Evolutionary conservation across 164 flowering plant genomes (phyloP), one percentile per base, ranked within the genome.

Genomic region (Malania oleifera): DNA sequence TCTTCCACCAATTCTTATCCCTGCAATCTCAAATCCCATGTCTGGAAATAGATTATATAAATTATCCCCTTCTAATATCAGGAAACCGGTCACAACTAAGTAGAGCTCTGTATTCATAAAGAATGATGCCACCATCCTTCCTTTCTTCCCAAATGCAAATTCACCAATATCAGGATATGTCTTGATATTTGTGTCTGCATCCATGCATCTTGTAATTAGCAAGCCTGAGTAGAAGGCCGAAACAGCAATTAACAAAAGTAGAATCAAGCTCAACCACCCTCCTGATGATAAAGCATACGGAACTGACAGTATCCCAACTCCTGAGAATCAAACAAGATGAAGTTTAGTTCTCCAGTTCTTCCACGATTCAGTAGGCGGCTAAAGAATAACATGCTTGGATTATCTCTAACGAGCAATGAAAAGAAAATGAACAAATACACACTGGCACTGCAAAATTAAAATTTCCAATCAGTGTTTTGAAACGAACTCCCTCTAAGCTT

Each of bases 1-100:
- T 56, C 43, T 67, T 6, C 86, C 85, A 12, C 63, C 65, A 45
- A 87, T 31, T n/a, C 2, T 55, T 6, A 75, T 12, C 2, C 84
- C 77, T 7, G 18, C 55, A 7, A 80, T 0, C 6, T 77, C 39
- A 34, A 78, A 40, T 2, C 38, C 55, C 53, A 70, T 15, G 20
- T 62, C 56, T 1, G 98, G 91, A 1, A 89, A 74, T 8, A 91
- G 46, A 1, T 82, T 80, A 11, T 74, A 63, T 26, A 91, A 65
- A 57, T 86, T 91, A 38, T 91, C 98, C 0, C 98, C 96, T 77
- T 82, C 96, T 13, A 89, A 57, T 22, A 91, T 89, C 57, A 91
- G 51, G 63, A 85, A 84, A 15, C 86, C 87, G 0, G 78, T 77
- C 0, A 81, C 86, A 3, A 86, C 85, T 10, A 89, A 38, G 71